Conservation (phyloP, 306 rosid genomes). For the Gastrolobium bilobum region DNA sequence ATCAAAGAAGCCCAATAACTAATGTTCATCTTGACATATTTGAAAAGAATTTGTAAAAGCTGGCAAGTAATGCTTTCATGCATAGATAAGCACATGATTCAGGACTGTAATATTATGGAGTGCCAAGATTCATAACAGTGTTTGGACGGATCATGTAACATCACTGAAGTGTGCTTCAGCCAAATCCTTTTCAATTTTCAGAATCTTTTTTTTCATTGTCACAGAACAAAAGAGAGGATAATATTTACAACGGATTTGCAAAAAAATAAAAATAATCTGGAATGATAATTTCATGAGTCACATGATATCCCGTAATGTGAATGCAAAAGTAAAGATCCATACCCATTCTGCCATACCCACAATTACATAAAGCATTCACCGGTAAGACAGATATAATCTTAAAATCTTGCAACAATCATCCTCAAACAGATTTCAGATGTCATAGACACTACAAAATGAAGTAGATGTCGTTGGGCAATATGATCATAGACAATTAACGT, state of each 20-base stretch:
- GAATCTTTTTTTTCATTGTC: neutral
- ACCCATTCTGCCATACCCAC: neutral
- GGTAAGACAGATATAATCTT: neutral
- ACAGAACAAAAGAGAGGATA: neutral
- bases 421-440: constrained; percentile 33
- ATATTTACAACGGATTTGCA: neutral
- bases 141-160: neutral
- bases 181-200: neutral
- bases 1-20: no score
- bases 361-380: neutral
- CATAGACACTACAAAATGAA: constrained; percentile 11
- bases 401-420: neutral
- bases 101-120: neutral
- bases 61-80: neutral
- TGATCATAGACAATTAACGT: constrained; percentile 34
- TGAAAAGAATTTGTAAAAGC: neutral
- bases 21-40: no score
- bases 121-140: neutral
- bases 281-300: neutral
- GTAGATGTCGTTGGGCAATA: constrained; percentile 17
- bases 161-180: neutral
- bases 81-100: neutral
- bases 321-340: neutral
- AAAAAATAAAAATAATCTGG: no score
- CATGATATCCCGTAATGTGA: neutral